A percentile compares a stretch with the other conserved stretches of the same genome.
phyloP scores from a whole-genome alignment of 2,329 filamentous ascomycete species.

The Colletotrichum acutatum region DNA sequence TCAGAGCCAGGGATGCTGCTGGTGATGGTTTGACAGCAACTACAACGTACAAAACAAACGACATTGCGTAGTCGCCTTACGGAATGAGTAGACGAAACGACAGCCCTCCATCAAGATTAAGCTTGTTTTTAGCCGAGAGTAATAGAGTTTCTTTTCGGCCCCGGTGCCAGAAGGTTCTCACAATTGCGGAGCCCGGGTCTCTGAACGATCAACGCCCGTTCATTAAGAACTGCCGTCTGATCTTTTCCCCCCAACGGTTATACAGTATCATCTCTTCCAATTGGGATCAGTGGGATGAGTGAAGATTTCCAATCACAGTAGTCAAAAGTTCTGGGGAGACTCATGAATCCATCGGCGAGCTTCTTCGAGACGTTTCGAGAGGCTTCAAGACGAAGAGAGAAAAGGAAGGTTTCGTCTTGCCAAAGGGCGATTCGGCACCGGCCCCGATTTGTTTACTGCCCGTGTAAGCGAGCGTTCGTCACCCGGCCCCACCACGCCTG shows the following conservation, averaged over 20 bases:
- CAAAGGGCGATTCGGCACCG: slow-evolving; percentile 16
- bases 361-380: not conserved
- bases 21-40: not conserved
- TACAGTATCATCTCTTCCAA: no score
- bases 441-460: not conserved
- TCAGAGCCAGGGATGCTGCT: not conserved
- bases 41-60: not conserved
- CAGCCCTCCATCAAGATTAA: not conserved
- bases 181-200: not conserved
- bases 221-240: not conserved
- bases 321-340: not conserved
- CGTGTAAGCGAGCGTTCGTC: slow-evolving; percentile 10
- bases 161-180: not conserved
- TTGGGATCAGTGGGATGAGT: not conserved
- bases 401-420: not conserved
- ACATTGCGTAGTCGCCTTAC: slow-evolving; percentile 1
- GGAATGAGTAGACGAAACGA: not conserved
- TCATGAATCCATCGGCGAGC: not conserved
- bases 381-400: not conserved
- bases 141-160: not conserved
- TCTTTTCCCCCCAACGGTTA: not conserved
- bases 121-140: slow-evolving; percentile 16
- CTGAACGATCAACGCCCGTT: not conserved
- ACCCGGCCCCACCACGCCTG: slow-evolving; percentile 5
- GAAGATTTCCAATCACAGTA: not conserved